Percentiles rank a stretch among this genome's conserved stretches.
phyloP scores from a whole-genome alignment of 495 filamentous ascomycete species.

The Mytilinidion resinicola region DNA sequence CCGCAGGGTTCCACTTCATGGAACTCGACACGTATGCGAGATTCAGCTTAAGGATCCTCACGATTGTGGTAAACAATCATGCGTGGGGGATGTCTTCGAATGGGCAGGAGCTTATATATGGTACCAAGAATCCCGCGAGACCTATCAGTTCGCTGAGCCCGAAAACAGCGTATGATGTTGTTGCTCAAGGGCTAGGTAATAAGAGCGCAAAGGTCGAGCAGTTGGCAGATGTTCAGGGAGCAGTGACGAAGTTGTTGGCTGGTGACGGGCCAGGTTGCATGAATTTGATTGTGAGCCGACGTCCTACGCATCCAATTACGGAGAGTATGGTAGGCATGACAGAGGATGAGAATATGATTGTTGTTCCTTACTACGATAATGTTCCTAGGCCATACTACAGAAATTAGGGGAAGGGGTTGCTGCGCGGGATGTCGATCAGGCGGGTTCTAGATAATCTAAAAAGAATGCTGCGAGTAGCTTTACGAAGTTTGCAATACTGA shows the following conservation, averaged over 20 bases:
- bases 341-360: slow-evolving; percentile 28
- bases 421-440: too few relatives aligned
- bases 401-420: neutral
- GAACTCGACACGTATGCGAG: neutral
- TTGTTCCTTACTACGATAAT: slow-evolving; percentile 33
- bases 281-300: slow-evolving; percentile 16
- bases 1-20: neutral
- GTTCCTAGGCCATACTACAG: slow-evolving; percentile 25
- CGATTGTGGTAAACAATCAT: neutral
- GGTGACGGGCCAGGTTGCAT: slow-evolving; percentile 15
- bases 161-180: slow-evolving; percentile 24
- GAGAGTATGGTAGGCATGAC: slow-evolving; percentile 26
- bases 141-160: slow-evolving; percentile 15
- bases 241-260: slow-evolving; percentile 20
- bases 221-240: neutral
- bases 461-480: too few relatives aligned
- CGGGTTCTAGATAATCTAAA: too few relatives aligned
- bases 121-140: slow-evolving; percentile 1
- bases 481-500: too few relatives aligned
- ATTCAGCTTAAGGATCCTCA: neutral
- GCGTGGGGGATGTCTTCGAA: neutral
- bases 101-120: slow-evolving; percentile 17
- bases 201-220: slow-evolving; percentile 1
- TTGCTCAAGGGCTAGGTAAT: slow-evolving; percentile 24
- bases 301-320: slow-evolving; percentile 14